A percentile compares a stretch with the other conserved stretches of the same genome.
phyloP scores from a whole-genome alignment of 352 stramenopile genomes.

The Aphanomyces invadans region DNA sequence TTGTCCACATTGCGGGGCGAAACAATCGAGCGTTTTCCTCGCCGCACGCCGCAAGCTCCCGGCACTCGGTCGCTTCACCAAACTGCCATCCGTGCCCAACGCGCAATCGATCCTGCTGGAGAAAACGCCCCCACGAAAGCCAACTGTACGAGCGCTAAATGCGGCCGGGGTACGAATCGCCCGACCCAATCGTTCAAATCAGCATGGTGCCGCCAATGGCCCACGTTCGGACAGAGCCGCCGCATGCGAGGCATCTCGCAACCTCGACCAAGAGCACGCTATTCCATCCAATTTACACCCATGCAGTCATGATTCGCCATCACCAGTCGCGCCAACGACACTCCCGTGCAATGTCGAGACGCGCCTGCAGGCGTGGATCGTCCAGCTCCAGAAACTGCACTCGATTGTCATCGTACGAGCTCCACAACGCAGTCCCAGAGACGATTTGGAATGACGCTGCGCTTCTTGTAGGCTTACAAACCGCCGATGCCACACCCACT shows the following conservation, averaged over 20 bases:
- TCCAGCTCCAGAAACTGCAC: neutral
- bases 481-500: neutral
- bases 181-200: too few species aligned
- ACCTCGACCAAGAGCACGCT: too few species aligned
- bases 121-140: constrained; percentile 1
- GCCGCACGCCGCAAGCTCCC: neutral
- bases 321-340: neutral
- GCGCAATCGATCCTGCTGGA: neutral
- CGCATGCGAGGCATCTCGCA: too few species aligned
- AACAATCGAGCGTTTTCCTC: constrained; percentile 2
- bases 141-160: neutral
- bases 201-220: too few species aligned
- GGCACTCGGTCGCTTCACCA: neutral
- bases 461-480: neutral
- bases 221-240: too few species aligned
- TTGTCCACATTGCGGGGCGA: constrained; percentile 18
- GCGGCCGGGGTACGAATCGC: too few species aligned
- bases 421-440: neutral
- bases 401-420: neutral
- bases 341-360: neutral
- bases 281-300: too few species aligned
- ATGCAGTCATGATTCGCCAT: neutral
- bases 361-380: neutral
- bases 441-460: neutral
- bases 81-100: neutral